phyloP scores from a whole-genome alignment of 2,329 filamentous ascomycete genomes.

The Nakataea oryzae region DNA sequence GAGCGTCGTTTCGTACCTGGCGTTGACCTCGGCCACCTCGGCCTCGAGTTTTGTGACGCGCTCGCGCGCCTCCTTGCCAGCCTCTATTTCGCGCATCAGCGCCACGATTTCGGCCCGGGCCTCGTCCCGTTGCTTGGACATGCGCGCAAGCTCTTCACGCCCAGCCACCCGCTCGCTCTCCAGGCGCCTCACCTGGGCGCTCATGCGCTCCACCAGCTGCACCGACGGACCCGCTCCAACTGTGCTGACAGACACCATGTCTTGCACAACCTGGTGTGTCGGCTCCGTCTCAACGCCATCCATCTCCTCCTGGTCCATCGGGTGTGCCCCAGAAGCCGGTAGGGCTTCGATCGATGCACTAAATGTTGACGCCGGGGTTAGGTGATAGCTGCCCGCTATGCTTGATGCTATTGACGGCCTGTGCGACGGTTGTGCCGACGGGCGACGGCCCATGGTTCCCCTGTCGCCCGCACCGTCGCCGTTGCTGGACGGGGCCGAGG shows the following conservation, averaged over 20 bases:
- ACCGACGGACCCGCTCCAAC: conserved; percentile 86
- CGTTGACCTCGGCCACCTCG: conserved; percentile 56
- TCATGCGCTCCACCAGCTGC: conserved; percentile 93
- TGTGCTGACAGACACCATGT: conserved; percentile 82
- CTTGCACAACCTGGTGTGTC: conserved; percentile 62
- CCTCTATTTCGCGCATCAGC: conserved; percentile 79
- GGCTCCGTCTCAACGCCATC: conserved; percentile 48
- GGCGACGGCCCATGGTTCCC: conserved; percentile 31
- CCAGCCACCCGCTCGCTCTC: conserved; percentile 86
- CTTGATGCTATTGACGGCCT: conserved; percentile 28
- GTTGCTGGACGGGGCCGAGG: conserved; percentile 39
- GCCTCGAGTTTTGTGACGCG: conserved; percentile 56
- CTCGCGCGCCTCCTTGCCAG: conserved; percentile 47
- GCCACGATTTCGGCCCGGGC: conserved; percentile 83
- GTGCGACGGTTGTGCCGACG: conserved; percentile 35
- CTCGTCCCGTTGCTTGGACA: conserved; percentile 82
- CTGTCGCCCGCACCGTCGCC: conserved; percentile 27
- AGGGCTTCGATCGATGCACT: conserved; percentile 37
- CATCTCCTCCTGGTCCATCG: conserved; percentile 35
- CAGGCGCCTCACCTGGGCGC: conserved; percentile 77
- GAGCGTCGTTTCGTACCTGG: conserved; percentile 79
- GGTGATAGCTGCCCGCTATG: conserved; percentile 14
- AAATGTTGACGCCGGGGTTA: conserved; percentile 23
- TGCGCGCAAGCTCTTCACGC: conserved; percentile 73
- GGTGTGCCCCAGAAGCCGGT: conserved; percentile 27